Evolutionary conservation across 371 early-diverging fungal genomes (phyloP), one percentile per base, ranked within the genome.

Genomic region (Catenaria anguillulae): DNA sequence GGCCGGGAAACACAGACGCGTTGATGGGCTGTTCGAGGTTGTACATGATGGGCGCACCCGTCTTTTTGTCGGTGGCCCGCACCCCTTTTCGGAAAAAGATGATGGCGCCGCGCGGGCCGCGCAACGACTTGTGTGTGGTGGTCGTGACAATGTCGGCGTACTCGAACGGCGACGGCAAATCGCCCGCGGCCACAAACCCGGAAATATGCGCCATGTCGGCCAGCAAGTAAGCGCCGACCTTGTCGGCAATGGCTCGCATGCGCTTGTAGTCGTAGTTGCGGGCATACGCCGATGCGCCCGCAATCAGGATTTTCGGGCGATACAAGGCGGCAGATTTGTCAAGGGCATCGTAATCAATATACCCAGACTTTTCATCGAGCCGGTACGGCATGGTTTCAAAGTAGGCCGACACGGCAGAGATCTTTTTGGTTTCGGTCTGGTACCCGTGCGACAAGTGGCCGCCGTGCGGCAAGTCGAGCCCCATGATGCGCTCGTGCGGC

Each of bases 391-490:
- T 73, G 1, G 97, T 92, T 73, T 98, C 96, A 70, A 95, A 99
- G 73, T 94, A 99, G 15, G 86, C 77, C 43, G 96, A 96, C n/a
- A 92, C 89, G 62, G 87, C 86, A 31, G 98, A 98, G 63, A 99
- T 92, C 81, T 99, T 98, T 78, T 92, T 97, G 64, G 86, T 92
- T 58, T 86, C 86, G 42, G 94, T 93, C 81, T 98, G 97, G 77
- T 92, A 98, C 23, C 99, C 99, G 75, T 99, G 99, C 42, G 98
- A 95, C 73, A 99, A 81, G 87, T 99, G 99, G 66, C 99, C 99
- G 70, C 99, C 99, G 68, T 96, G 92, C 34, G 97, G 95, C 61
- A 98, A 81, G 75, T 97, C 96, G 64, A 98, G 81, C 40, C 99
- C 99, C 99, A 99, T 98, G 56, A 99, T 69, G 50, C 97, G 86